Evolutionary conservation across 768 basidiomycete species (phyloP), one percentile per base, ranked within the genome.

Genomic region (Auriscalpium orientale): DNA sequence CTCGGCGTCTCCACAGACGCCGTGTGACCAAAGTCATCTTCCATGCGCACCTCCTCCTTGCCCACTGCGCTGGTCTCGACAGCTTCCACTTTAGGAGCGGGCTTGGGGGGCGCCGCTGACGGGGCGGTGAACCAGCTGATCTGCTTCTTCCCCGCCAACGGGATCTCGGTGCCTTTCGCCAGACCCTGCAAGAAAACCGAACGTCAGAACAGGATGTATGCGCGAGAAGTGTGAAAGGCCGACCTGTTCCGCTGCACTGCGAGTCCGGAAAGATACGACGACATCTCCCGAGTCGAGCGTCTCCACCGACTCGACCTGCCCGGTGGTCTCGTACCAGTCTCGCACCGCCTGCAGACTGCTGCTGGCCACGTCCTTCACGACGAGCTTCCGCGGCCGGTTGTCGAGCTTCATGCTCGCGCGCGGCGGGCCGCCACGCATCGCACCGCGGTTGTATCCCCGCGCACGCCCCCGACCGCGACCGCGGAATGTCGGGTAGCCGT

Each of bases 381-480:
- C 70, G 21, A 97, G 72, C 69, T 82, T 85, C 72, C 84, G 88
- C 10, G 93, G 89, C 16, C 93, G 82, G 65, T 94, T 92, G 69
- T 97, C 93, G 33, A 97, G 80, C 66, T 89, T 89, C 87, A 95
- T 88, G 64, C 84, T 91, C 10, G 76, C 74, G 44, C 86, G 79
- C 10, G 83, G 76, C 47, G 81, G 77, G 3, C 81, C 84, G 55
- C 89, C 88, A 46, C 89, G 81, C 60, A 79, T 75, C 9, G 74
- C 76, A 44, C 78, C 78, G 13, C 87, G 81, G 67, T 77, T 82
- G 64, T 78, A 85, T 13, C 80, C 72, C 47, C 90, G 70, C 0
- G 68, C 70, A 2, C 85, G 81, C 11, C 85, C 86, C 56, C 90
- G 79, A 48, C 87, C 86, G 28, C 85, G 80, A 10, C 72, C 77